Evolutionary conservation across 768 basidiomycete genomes (phyloP), one percentile per base, ranked within the genome.

Genomic region (Pulveroboletus sp.): DNA sequence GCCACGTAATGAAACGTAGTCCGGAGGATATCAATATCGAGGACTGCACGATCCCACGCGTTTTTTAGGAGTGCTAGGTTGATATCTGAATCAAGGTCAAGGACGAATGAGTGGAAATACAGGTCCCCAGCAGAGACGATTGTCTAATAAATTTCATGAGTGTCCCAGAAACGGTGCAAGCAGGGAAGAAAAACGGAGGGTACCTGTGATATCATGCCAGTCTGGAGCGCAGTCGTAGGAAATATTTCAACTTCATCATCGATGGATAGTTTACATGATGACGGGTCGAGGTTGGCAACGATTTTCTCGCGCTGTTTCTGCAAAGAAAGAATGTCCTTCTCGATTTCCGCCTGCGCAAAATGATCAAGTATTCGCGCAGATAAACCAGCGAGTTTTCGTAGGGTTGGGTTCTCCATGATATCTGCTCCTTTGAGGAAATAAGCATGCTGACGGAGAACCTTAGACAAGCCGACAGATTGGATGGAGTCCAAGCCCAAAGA

Each of bases 181-280:
- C 14, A n/a, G 16, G 21, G 20, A 27, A 33, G 16, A 20, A 35
- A 45, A 23, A 41, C 12, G 27, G 17, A n/a, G n/a, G 34, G 47
- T 48, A 75, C 76, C 65, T 78, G 76, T 4, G 76, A 76, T 35
- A 78, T 54, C 75, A 78, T 76, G 11, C 77, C 77, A 14, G 73
- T 64, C 58, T 78, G 77, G 17, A 78, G 62, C 19, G 64, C 65
- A 6, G 75, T 77, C 6, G 72, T 71, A 11, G 75, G 75, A 50
- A 63, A 72, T 20, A 72, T 43, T 12, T 53, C 49, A 7, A 72
- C 63, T 21, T 62, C 49, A 45, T 78, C 76, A 7, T 57, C 57
- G 10, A 32, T 32, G 17, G 53, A 57, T 5, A 66, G 50, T 43
- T 60, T 63, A 33, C 43, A 55, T 5, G 43, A 27, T 19, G 41